Percentiles rank a stretch among this genome's conserved stretches.
phyloP scores from a whole-genome alignment of 441 rosid genomes.

The Euphorbia schlechtendalii region DNA sequence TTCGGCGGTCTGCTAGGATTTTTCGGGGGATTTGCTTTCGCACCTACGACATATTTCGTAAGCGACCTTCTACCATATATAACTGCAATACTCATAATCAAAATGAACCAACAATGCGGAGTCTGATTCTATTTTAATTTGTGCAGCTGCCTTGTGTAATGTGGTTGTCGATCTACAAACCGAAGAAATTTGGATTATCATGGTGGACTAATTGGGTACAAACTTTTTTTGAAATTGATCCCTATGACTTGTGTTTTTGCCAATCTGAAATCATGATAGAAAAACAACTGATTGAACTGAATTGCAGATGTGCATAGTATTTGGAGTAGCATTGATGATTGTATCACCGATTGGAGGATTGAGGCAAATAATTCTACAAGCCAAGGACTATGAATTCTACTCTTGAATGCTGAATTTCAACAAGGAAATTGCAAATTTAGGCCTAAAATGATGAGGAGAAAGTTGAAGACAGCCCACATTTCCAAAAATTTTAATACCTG shows the following conservation, averaged over 20 bases:
- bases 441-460: conserved; percentile 14
- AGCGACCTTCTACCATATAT: conserved; percentile 16
- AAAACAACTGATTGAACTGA: not conserved
- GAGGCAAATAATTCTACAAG: conserved; percentile 54
- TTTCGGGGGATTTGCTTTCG: conserved; percentile 85
- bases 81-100: not conserved
- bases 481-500: not conserved
- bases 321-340: conserved; percentile 60
- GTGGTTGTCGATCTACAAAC: conserved; percentile 63
- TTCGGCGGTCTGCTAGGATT: conserved; percentile 76
- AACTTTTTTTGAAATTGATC: not conserved
- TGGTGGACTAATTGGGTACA: conserved; percentile 67
- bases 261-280: too few relatives aligned
- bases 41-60: conserved; percentile 73
- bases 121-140: not conserved
- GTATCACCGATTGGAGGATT: conserved; percentile 81
- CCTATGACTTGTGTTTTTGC: not conserved
- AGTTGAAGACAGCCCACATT: not conserved
- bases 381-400: conserved; percentile 64
- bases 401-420: conserved; percentile 24
- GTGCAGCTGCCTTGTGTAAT: conserved; percentile 72
- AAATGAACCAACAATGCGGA: not conserved
- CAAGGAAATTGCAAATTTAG: not conserved
- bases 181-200: conserved; percentile 49
- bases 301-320: conserved; percentile 59